Conservation (phyloP, 495 filamentous ascomycete genomes). For the Penicillium simplicissimum region DNA sequence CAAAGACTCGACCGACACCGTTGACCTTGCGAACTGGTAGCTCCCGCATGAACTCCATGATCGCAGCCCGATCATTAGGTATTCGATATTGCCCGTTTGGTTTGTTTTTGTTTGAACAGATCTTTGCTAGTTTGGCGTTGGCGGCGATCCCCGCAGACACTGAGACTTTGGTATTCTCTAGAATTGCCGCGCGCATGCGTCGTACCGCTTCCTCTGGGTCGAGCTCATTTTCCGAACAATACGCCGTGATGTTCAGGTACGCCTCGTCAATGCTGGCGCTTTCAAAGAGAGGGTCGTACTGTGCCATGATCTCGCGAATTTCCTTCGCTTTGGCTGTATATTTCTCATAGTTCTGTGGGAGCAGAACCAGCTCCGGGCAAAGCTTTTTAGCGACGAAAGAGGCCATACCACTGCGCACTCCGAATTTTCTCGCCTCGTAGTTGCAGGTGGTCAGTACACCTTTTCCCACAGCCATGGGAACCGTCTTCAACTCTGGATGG, state of each 20-base stretch:
- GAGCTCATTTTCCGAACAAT: slow-evolving; percentile 68
- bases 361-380: slow-evolving; percentile 80
- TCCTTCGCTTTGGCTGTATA: slow-evolving; percentile 90
- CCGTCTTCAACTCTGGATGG: slow-evolving; percentile 79
- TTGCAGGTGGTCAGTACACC: slow-evolving; percentile 96
- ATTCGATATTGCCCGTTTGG: slow-evolving; percentile 90
- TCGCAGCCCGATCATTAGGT: slow-evolving; percentile 64
- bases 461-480: slow-evolving; percentile 91
- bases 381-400: slow-evolving; percentile 93
- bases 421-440: slow-evolving; percentile 87
- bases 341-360: slow-evolving; percentile 86
- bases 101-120: slow-evolving; percentile 92
- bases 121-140: slow-evolving; percentile 92
- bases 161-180: slow-evolving; percentile 77
- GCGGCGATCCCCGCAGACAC: slow-evolving; percentile 93
- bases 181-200: slow-evolving; percentile 74
- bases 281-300: slow-evolving; percentile 89
- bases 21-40: slow-evolving; percentile 89
- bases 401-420: slow-evolving; percentile 92
- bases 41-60: slow-evolving; percentile 82
- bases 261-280: slow-evolving; percentile 95
- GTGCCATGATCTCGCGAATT: slow-evolving; percentile 75
- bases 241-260: slow-evolving; percentile 92
- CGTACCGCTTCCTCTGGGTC: slow-evolving; percentile 70
- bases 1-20: slow-evolving; percentile 89